Base-by-base conservation (phyloP, 208 protist species). In the Trypanosoma caninum region DNA sequence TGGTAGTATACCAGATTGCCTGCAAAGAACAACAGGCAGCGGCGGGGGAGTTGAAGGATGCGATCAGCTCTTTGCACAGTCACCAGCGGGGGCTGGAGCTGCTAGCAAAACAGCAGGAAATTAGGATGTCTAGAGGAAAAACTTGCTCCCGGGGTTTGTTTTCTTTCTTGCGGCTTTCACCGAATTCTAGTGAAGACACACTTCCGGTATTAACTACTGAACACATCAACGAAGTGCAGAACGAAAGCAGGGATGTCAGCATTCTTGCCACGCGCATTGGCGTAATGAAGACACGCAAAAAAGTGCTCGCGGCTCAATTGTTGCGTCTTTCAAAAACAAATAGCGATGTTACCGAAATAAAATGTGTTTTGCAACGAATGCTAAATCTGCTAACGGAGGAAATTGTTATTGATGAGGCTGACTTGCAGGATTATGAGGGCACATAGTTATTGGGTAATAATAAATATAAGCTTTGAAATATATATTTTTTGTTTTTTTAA, bases 21-120 rank as follows among this genome's bases (percentile, higher is more conserved):
- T 85, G 74, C 72, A 87, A 87, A 54, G 78, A 87, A 46, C 65
- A 75, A 57, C 84, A 91, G 65, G 84, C 78, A 10, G 76, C 78
- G 45, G 70, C 72, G 25, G 80, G 87, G 55, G 46, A 45, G 22
- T 35, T 87, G 25, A 69, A 70, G 48, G 72, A 82, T 33, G 48
- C 61, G 34, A 73, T 76, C 22, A 20, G 4, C 18, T 53, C 65
- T 51, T 50, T 75, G 22, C 30, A 57, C 2, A 23, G 38, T 13
- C 74, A 78, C 51, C 67, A 80, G 64, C 51, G 37, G 1, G 54
- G 74, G 10, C 64, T 88, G 5, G 81, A 81, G 53, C 16, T 60
- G 2, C 50, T 84, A 4, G 81, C 77, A 22, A 84, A 84, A 53
- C 65, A 70, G 56, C 81, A 88, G 44, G 70, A 83, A 55, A 27